Evolutionary conservation across 495 filamentous ascomycete genomes (phyloP), one percentile per base, ranked within the genome.

Genomic region (Penicilliopsis zonata): DNA sequence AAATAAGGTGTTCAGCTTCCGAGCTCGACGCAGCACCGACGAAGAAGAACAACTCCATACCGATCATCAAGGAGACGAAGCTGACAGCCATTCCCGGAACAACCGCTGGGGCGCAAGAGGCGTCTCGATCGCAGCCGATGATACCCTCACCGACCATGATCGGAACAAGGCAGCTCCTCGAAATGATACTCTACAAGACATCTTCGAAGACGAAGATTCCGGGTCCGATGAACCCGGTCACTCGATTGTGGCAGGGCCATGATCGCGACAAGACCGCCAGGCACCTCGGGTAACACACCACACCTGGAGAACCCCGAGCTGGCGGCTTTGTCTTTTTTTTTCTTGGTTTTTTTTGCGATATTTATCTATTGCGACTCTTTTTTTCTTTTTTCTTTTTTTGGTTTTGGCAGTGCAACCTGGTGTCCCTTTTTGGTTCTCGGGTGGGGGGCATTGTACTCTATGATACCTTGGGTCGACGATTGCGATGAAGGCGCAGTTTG

Each of bases 71-170:
- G 51, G 41, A 8, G 40, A 46, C 14, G 26, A 16, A 18, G 36
- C 37, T 16, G 46, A 53, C 10, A 47, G 43, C 3, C 45, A 40
- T 19, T 17, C 48, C 10, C 53, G 37, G 16, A 52, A 49, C 28
- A 80, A 77, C 41, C 57, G 59, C 34, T 92, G 84, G 84, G 84
- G 84, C 8, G 59, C 70, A 9, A 60, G 81, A 36, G 83, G 84
- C 9, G 81, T 92, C 37, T 84, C 78, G 3, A 74, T 92, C 16
- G 78, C 75, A 21, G 84, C 84, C 5, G 83, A 92, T 49, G 82
- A 88, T 22, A 79, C 73, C 3, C 53, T 82, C 15, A 61, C 75
- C 12, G 68, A 74, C 27, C 52, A 62, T 14, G 68, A 68, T 19
- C 49, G 45, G 2, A 33, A 42, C 31, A 45, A 49, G 8, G 38